Percentiles rank a stretch among this genome's conserved stretches.
phyloP scores from a whole-genome alignment of 768 basidiomycete species.

The Pleurotus platypus region DNA sequence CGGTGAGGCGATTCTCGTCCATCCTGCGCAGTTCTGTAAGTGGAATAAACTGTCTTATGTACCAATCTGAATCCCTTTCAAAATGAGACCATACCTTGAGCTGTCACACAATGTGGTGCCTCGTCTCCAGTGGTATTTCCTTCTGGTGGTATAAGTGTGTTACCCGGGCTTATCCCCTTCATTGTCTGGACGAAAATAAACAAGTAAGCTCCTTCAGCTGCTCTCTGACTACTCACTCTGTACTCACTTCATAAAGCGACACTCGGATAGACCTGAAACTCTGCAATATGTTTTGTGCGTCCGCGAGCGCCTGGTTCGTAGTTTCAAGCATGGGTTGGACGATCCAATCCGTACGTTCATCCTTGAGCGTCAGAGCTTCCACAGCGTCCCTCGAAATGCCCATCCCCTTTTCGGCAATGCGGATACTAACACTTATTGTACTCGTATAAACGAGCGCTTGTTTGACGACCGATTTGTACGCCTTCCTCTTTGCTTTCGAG shows the following conservation, averaged over 20 bases:
- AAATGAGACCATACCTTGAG: too few relatives aligned
- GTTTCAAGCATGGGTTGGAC: not conserved
- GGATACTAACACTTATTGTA: not conserved
- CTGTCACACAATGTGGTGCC: too few relatives aligned
- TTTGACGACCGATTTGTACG: not conserved
- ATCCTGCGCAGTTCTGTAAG: not conserved
- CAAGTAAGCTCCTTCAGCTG: too few relatives aligned
- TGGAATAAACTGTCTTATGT: too few relatives aligned
- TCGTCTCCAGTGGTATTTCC: too few relatives aligned
- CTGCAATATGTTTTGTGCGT: not conserved
- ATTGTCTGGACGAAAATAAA: too few relatives aligned
- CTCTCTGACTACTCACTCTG: too few relatives aligned
- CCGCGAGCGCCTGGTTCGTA: not conserved
- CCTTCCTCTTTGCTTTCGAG: not conserved
- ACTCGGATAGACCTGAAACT: not conserved
- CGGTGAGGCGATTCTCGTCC: not conserved
- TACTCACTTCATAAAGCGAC: not conserved
- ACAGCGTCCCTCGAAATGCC: not conserved
- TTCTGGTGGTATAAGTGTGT: too few relatives aligned
- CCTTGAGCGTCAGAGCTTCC: not conserved
- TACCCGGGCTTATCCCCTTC: too few relatives aligned
- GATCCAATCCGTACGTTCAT: not conserved
- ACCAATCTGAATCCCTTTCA: too few relatives aligned
- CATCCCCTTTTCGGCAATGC: conserved; percentile 1
- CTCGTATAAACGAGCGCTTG: not conserved